Base-by-base conservation (phyloP, 108 stramenopile genomes). In the Skeletonema costatum region DNA sequence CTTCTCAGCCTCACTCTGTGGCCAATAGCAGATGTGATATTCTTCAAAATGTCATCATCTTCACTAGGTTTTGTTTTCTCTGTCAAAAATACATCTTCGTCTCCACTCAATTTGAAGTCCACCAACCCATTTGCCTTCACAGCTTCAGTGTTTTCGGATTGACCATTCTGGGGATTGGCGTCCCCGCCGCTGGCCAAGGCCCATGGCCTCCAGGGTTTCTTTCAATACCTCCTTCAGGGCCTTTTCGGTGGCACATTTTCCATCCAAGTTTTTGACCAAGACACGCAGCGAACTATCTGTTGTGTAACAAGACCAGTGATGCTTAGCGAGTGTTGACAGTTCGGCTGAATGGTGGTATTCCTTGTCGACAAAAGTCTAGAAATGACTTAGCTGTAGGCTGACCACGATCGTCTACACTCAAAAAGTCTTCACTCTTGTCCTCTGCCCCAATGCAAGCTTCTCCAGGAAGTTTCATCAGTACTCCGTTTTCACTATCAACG, bases 271-370 rank as follows among this genome's bases (percentile, higher is more conserved):
- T 66, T 95, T 95, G 11, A 91, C 87, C 44, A 93, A 63, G 13
- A 82, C 44, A 39, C 92, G 83, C 19, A 93, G 33, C 9, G 94
- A 92, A 42, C 89, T 71, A 53, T 93, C 92, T 41, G 88, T 92
- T 42, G 84, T 58, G 41, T 92, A 89, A 53, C 94, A 92, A 38
- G 90, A 92, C 91, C 92, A 92, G 46, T 87, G 67, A 25, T 85
- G 87, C 60, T 61, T 87, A 3, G 82, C 84, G n/a, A 93, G 83
- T 16, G 87, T 75, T 11, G 85, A 66, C 4, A 66, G 56, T 19
- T 71, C 59, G 30, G 91, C 90, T 61, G 90, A 82, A 32, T 77
- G 73, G 62, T 95, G 92, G 65, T 90, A 93, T 66, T 95, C 94
- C 94, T 72, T 87, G 84, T 29, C 92, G 68, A 59, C 83, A 70